A percentile compares a stretch with the other conserved stretches of the same genome.
Conservation (phyloP, 176 grass and related monocot species). For the Phyllostachys edulis region DNA sequence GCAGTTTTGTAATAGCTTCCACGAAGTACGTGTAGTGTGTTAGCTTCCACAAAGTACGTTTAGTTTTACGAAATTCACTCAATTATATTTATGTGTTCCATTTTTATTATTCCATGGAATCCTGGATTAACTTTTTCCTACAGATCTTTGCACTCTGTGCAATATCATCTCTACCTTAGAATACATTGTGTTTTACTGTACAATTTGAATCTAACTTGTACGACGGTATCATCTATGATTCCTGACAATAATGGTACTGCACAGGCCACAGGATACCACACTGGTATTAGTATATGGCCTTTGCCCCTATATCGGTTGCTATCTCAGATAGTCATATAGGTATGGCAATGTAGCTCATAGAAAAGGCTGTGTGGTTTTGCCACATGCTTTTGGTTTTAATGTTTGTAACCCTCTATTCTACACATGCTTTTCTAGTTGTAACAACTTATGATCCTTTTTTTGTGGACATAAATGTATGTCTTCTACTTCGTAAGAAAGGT, state of each 20-base stretch:
- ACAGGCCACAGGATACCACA: not conserved
- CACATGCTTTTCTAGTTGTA: not conserved
- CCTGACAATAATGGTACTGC: not conserved
- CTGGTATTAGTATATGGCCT: not conserved
- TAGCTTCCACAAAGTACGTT: too few relatives aligned
- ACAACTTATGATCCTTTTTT: not conserved
- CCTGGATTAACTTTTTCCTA: not conserved
- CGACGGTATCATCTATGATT: not conserved
- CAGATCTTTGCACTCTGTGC: not conserved
- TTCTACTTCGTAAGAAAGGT: not conserved
- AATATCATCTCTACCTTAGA: slow-evolving; percentile 8
- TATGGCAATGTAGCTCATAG: not conserved
- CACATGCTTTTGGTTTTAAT: slow-evolving; percentile 11
- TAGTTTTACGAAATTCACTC: too few relatives aligned
- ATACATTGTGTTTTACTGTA: not conserved
- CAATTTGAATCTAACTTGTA: slow-evolving; percentile 6
- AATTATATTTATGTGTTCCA: not conserved
- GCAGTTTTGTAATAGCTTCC: too few relatives aligned
- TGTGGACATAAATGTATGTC: not conserved
- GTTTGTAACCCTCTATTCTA: not conserved
- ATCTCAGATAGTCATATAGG: not conserved
- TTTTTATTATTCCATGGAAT: slow-evolving; percentile 1
- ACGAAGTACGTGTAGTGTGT: too few relatives aligned
- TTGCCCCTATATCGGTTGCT: not conserved
- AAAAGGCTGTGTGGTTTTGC: not conserved